Conservation (phyloP, 169 alveolate genomes). For the Plasmodium cynomolgi region DNA sequence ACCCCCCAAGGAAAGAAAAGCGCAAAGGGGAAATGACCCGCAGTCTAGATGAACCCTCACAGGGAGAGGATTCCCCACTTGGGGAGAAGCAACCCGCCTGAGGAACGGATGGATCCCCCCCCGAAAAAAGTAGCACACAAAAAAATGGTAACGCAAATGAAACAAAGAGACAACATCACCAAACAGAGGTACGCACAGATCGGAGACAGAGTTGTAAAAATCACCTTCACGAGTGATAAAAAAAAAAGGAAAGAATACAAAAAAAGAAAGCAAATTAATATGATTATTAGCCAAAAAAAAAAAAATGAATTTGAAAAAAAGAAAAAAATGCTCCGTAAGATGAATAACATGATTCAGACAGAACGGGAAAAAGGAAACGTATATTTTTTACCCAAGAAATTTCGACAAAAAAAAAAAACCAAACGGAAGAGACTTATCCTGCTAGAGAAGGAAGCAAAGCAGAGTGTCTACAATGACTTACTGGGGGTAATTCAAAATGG, state of each 20-base stretch:
- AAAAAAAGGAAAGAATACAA: constrained; percentile 12
- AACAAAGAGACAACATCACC: background rate
- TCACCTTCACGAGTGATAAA: constrained; percentile 64
- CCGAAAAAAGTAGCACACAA: background rate
- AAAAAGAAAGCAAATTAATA: constrained; percentile 19
- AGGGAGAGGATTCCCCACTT: background rate
- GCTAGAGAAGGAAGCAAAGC: constrained; percentile 53
- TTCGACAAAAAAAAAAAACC: constrained; percentile 45
- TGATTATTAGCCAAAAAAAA: constrained; percentile 33
- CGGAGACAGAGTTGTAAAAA: constrained; percentile 50
- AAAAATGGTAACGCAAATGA: background rate
- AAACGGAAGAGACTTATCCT: constrained; percentile 27
- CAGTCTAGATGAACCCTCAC: background rate
- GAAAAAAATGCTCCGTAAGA: constrained; percentile 38
- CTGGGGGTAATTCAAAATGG: background rate
- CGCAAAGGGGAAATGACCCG: background rate
- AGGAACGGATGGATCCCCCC: background rate
- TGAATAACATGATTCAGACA: constrained; percentile 2
- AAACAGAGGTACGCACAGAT: background rate
- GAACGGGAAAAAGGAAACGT: constrained; percentile 62
- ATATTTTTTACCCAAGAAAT: constrained; percentile 42
- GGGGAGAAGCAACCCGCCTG: background rate
- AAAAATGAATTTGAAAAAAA: constrained; percentile 37
- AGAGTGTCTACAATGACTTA: constrained; percentile 11
- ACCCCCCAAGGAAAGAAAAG: background rate